Conservation (phyloP, 805 yeast genomes). For the Kuraishia hungarica region DNA sequence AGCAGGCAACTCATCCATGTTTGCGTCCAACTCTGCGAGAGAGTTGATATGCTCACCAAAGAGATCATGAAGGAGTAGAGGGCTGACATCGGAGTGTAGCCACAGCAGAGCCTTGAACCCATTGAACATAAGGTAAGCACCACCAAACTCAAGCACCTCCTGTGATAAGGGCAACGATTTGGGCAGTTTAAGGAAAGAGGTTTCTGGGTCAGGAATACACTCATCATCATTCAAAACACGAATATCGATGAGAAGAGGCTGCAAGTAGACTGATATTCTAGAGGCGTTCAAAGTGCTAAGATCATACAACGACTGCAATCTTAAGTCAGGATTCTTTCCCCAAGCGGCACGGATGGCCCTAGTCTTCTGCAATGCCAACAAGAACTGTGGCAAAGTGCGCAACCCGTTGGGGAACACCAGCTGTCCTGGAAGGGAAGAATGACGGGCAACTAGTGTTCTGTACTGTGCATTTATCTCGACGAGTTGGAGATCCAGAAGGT, state of each 20-base stretch:
- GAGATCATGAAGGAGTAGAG: conserved; percentile 60
- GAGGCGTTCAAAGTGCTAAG: conserved; percentile 48
- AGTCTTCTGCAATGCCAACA: conserved; percentile 64
- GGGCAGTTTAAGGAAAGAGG: conserved; percentile 40
- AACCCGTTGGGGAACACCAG: conserved; percentile 78
- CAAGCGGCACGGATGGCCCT: conserved; percentile 47
- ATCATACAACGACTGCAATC: conserved; percentile 45
- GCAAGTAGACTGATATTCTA: conserved; percentile 53
- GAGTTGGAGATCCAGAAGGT: conserved; percentile 27
- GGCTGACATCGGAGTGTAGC: conserved; percentile 63
- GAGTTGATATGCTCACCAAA: conserved; percentile 49
- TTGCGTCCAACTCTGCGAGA: conserved; percentile 37
- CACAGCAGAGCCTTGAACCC: conserved; percentile 54
- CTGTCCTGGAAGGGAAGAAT: conserved; percentile 44
- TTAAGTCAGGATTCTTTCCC: conserved; percentile 48
- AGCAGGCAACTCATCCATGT: conserved; percentile 54
- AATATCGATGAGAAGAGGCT: conserved; percentile 72
- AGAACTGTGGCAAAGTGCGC: conserved; percentile 57
- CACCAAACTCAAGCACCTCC: conserved; percentile 44
- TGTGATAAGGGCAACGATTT: conserved; percentile 35
- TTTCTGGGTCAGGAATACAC: conserved; percentile 35
- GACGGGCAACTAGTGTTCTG: conserved; percentile 34
- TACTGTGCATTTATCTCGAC: conserved; percentile 53
- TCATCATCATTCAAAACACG: conserved; percentile 58
- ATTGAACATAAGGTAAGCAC: conserved; percentile 71